Evolutionary conservation across 2,329 filamentous ascomycete genomes (phyloP), one percentile per base, ranked within the genome.

Genomic region (Aspergillus fischeri): DNA sequence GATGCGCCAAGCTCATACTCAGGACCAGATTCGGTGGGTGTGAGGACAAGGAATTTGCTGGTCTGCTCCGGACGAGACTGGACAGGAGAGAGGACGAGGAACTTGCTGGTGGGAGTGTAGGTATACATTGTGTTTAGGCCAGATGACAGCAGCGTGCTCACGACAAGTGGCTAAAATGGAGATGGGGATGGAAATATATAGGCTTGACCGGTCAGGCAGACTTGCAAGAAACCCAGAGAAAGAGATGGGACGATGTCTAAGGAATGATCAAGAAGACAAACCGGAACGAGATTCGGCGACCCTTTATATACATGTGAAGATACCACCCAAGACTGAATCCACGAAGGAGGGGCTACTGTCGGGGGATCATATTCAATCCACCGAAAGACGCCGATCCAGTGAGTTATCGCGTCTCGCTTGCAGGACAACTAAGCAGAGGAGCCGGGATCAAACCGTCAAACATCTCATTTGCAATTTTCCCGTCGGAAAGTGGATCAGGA

Each of bases 21-120:
- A 27, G 70, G 69, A 51, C 65, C 67, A 41, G 60, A 69, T 59
- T 71, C 66, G 42, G 61, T 67, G 49, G 69, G 70, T 49, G 70
- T 69, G 60, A 72, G 57, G 50, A 38, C 32, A 17, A 38, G 32
- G 32, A 38, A 38, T 38, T 38, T 38, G 32, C 32, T 38, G 14
- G 32, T 38, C 32, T 47, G 44, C 24, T 17, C 44, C 14, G 44
- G 44, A 27, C 44, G 20, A 47, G 44, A 47, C 21, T 53, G 57
- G 35, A 54, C 32, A 49, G 63, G 63, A 50, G 65, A 68, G 54
- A 69, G 66, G 35, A 72, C 64, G 58, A 72, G 66, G 62, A 71
- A 72, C 53, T 67, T 67, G 61, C 60, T 55, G 57, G 66, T 63
- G 55, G 69, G 61, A 54, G 69, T 68, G 54, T 63, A 48, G 60